Base-by-base conservation (phyloP, 306 rosid genomes). In the Elaeagnus macrophylla region DNA sequence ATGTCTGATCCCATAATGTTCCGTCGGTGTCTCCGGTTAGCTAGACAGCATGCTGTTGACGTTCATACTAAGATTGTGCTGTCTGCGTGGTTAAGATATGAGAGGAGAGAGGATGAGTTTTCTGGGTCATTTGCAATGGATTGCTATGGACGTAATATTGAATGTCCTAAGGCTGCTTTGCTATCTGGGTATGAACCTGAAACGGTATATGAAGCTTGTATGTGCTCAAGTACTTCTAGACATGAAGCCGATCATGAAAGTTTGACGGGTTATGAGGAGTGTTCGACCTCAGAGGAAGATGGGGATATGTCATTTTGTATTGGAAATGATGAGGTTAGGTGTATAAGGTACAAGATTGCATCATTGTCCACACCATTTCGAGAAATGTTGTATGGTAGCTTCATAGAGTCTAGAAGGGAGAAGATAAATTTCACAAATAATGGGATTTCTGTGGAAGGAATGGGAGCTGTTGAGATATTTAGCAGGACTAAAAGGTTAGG, bases 31-130 rank as follows among this genome's bases (percentile, higher is more conserved):
- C 83, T 88, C 62, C 72, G 86, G 48, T 53, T 82, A 0, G 91
- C 93, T 1, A 70, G 97, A 17, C 84, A 85, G 39, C 90, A 88
- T n/a, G 91, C 97, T 0, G 77, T 78, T 16, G 81, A 82, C 18
- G 86, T 84, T 6, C 97, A 84, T 36, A 12, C 63, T 6, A 88
- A 88, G 76, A 69, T 84, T 9, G 97, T 88, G 55, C 64, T 88
- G 3, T 73, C 84, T 0, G 72, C 95, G 1, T 84, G 95, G 97
- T 56, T 88, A 18, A 53, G 97, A 60, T 77, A 66, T 37, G 97
- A 84, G 69, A 68, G 94, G 62, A 81, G 95, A 19, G 97, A 88
- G 67, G 91, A 88, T 6, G 95, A 88, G 74, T 77, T 88, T 12
- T 44, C 75, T 12, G 95, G 91, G 7, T 54, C 59, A 0, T 82